Conservation (phyloP, 129 eudicot genomes). For the Deinandra increscens region DNA sequence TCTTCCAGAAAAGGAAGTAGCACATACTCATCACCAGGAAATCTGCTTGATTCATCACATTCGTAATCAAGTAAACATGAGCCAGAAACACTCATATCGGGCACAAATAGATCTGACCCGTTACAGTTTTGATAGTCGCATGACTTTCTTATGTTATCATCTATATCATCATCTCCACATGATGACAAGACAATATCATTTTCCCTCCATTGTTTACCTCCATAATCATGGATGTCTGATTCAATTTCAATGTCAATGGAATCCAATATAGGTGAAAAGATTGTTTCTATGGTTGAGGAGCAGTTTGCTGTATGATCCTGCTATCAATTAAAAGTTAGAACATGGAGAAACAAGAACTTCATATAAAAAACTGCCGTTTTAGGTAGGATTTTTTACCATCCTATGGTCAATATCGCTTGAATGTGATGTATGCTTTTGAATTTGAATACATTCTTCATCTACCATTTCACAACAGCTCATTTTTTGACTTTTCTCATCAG, state of each 20-base stretch:
- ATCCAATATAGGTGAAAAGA: constrained; percentile 66
- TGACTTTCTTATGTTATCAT: constrained; percentile 30
- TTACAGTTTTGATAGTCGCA: constrained; percentile 67
- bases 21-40: constrained; percentile 58
- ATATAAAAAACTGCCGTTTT: not conserved
- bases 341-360: not conserved
- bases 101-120: constrained; percentile 64
- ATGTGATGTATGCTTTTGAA: constrained; percentile 24
- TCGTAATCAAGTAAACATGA: constrained; percentile 54
- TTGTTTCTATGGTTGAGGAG: constrained; percentile 50
- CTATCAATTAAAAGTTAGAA: constrained; percentile 11
- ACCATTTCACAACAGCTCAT: constrained; percentile 35
- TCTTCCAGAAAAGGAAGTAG: constrained; percentile 75
- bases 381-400: constrained; percentile 1
- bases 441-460: constrained; percentile 33
- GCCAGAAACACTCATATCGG: constrained; percentile 80
- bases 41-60: constrained; percentile 53
- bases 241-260: constrained; percentile 45
- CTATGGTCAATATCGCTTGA: not conserved
- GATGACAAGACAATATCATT: constrained; percentile 36
- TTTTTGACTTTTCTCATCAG: constrained; percentile 21
- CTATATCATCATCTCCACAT: constrained; percentile 36
- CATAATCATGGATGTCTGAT: constrained; percentile 27
- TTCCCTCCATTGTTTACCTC: constrained; percentile 61
- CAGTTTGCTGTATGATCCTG: constrained; percentile 56